A percentile compares a stretch with the other conserved stretches of the same genome.
Evolutionary conservation across 164 flowering plant genomes (phyloP).

Genomic region (Euptelea pleiosperma): DNA sequence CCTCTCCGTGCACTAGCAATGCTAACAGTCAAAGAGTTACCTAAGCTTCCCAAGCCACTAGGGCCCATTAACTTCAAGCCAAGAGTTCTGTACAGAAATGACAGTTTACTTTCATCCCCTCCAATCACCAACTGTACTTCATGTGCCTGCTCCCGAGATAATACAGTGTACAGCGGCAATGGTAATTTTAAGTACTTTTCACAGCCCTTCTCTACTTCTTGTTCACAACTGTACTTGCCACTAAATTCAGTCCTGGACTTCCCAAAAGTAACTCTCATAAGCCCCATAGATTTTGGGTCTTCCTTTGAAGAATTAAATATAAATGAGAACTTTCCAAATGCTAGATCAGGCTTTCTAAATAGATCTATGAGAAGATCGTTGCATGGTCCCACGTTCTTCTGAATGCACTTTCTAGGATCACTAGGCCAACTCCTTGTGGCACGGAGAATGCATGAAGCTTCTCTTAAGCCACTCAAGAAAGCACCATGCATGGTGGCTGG

Average conservation of each 20-base stretch:
- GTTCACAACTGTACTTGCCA: slow-evolving; percentile 11
- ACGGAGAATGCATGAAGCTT: slow-evolving; percentile 52
- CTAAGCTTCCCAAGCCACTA: slow-evolving; percentile 40
- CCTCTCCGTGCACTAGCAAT: slow-evolving; percentile 55
- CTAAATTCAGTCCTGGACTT: slow-evolving; percentile 18
- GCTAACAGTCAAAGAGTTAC: slow-evolving; percentile 38
- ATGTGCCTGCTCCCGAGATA: slow-evolving; percentile 60
- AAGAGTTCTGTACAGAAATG: slow-evolving; percentile 33
- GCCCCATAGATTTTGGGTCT: slow-evolving; percentile 55
- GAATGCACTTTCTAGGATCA: slow-evolving; percentile 28
- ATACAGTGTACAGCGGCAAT: slow-evolving; percentile 49
- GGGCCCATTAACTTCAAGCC: slow-evolving; percentile 68
- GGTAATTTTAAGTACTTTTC: slow-evolving; percentile 21
- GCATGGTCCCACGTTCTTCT: slow-evolving; percentile 37
- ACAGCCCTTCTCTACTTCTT: slow-evolving; percentile 17
- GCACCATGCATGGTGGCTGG: slow-evolving; percentile 99
- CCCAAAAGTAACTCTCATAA: slow-evolving; percentile 58
- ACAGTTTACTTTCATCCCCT: slow-evolving; percentile 41
- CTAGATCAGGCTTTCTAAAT: slow-evolving; percentile 70
- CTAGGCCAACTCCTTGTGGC: slow-evolving; percentile 31
- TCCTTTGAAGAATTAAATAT: slow-evolving; percentile 53
- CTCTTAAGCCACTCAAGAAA: slow-evolving; percentile 71
- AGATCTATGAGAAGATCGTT: slow-evolving; percentile 47
- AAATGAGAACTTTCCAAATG: slow-evolving; percentile 58
- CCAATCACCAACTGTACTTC: slow-evolving; percentile 42